phyloP scores from a whole-genome alignment of 2,329 filamentous ascomycete genomes.

The Penicillium crustosum region DNA sequence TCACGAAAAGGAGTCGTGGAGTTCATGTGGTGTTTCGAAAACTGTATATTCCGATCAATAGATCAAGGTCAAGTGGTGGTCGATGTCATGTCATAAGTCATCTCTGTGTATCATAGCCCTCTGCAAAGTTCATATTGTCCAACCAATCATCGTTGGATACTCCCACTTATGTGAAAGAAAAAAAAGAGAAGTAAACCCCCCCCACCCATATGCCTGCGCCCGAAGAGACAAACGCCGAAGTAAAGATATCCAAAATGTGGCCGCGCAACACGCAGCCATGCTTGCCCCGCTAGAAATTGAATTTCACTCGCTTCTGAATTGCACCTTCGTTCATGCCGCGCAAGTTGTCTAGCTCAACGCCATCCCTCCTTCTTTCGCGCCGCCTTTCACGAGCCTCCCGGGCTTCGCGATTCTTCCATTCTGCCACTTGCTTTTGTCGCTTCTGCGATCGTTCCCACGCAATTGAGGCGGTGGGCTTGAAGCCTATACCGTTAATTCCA shows the following conservation, averaged over 20 bases:
- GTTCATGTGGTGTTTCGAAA: conserved; percentile 28
- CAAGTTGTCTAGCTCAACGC: conserved; percentile 27
- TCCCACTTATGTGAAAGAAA: background rate
- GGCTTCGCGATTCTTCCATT: conserved; percentile 60
- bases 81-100: conserved; percentile 26
- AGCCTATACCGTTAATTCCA: conserved; percentile 64
- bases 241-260: background rate
- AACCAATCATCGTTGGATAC: conserved; percentile 2
- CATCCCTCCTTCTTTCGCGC: conserved; percentile 50
- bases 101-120: conserved; percentile 28
- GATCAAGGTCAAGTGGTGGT: conserved; percentile 9
- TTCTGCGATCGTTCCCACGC: conserved; percentile 57
- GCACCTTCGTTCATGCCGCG: conserved; percentile 30
- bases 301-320: conserved; percentile 45
- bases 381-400: conserved; percentile 59
- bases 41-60: conserved; percentile 25
- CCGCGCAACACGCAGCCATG: background rate
- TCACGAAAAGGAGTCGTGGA: conserved; percentile 33
- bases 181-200: background rate
- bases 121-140: conserved; percentile 17
- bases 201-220: background rate
- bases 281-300: conserved; percentile 30
- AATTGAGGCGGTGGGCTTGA: conserved; percentile 60
- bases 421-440: conserved; percentile 58
- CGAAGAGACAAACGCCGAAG: conserved; percentile 3